These are phyloP conservation scores for Leccinum disarticulatum DNA, from an alignment of 768 basidiomycete species.

Conservation along the genomic window DNA sequence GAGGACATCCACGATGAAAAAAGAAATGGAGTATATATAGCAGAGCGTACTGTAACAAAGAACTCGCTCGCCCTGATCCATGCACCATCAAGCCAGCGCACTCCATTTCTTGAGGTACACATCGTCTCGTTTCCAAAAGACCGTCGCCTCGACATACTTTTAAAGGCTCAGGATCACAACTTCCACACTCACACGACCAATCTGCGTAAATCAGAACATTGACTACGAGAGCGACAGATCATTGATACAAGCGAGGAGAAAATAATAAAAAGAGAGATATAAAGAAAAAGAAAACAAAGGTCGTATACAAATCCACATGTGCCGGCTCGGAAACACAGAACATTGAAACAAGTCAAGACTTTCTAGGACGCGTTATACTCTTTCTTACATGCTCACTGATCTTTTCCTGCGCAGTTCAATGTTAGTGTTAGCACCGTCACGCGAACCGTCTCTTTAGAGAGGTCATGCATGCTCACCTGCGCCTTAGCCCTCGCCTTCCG, in stretches of 20 bases:
- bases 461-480: conserved; percentile 43
- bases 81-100: neutral
- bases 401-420: conserved; percentile 20
- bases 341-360: conserved; percentile 19
- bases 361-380: conserved; percentile 23
- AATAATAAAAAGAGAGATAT: conserved; percentile 5
- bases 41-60: neutral
- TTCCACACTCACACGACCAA: neutral
- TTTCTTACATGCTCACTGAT: conserved; percentile 30
- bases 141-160: too few species aligned
- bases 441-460: neutral
- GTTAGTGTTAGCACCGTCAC: neutral
- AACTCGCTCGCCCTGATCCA: too few species aligned
- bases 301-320: conserved; percentile 7
- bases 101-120: neutral
- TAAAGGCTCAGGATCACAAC: too few species aligned
- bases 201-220: conserved; percentile 7
- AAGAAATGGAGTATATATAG: too few species aligned
- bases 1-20: neutral
- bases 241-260: conserved; percentile 10
- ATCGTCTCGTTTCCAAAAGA: too few species aligned
- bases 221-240: conserved; percentile 2
- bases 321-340: neutral
- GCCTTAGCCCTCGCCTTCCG: conserved; percentile 41
- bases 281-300: conserved; percentile 6